phyloP scores from a whole-genome alignment of 2,329 filamentous ascomycete species.

The Sclerotiophoma versabilis region DNA sequence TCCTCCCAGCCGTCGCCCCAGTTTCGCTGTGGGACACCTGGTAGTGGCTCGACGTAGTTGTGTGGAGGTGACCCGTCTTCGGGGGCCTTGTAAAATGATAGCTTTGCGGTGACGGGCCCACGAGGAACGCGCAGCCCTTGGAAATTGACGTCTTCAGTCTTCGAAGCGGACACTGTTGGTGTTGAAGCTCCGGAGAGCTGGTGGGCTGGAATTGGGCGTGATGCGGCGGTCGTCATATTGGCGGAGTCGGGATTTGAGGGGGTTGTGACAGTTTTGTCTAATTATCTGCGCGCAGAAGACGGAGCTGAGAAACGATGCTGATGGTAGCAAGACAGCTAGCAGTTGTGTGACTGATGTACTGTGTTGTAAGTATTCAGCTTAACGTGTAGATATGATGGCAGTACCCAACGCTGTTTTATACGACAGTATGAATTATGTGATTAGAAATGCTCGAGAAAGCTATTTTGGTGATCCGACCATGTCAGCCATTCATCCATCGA shows the following conservation, averaged over 20 bases:
- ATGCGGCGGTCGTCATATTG: slow-evolving; percentile 54
- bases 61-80: slow-evolving; percentile 39
- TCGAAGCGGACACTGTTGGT: slow-evolving; percentile 33
- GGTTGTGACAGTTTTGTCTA: not conserved
- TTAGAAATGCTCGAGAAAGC: slow-evolving; percentile 40
- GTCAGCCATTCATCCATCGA: slow-evolving; percentile 17
- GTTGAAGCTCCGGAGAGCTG: slow-evolving; percentile 41
- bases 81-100: slow-evolving; percentile 41
- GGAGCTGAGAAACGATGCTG: slow-evolving; percentile 4
- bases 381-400: slow-evolving; percentile 2
- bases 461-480: slow-evolving; percentile 3
- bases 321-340: slow-evolving; percentile 7
- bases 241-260: not conserved
- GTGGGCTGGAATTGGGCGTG: slow-evolving; percentile 53
- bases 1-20: slow-evolving; percentile 58
- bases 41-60: slow-evolving; percentile 68
- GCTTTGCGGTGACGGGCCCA: slow-evolving; percentile 32
- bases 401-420: slow-evolving; percentile 31
- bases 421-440: slow-evolving; percentile 1
- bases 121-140: slow-evolving; percentile 41
- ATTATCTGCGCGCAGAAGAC: slow-evolving; percentile 4
- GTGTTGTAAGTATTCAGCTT: slow-evolving; percentile 4
- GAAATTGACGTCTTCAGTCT: slow-evolving; percentile 39
- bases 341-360: not conserved
- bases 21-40: slow-evolving; percentile 71